Evolutionary conservation across 1,139 yeast species (phyloP), one percentile per base, ranked within the genome.

Genomic region (Kodamaea fungicola): DNA sequence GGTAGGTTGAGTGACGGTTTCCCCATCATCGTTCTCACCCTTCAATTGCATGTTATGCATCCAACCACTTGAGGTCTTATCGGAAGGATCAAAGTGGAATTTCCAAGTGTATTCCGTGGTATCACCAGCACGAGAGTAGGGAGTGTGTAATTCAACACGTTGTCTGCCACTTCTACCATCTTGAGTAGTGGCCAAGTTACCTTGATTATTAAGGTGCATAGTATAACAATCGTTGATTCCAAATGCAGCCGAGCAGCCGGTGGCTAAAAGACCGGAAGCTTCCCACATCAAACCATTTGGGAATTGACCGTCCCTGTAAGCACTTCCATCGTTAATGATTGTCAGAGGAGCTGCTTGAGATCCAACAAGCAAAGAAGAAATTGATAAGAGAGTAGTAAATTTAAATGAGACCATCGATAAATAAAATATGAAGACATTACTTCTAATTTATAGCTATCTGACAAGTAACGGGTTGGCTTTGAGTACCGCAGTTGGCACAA

Each of bases 61-160:
- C 29, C 29, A 27, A 5, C 29, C 29, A 8, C 12, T 8, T 7
- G 29, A 10, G 7, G 29, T 27, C 8, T 27, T 6, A 27, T 3
- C 29, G 16, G 16, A 10, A 4, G 29, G 29, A 12, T 27, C 29
- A 27, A 10, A 27, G 29, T 9, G 8, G 29, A 27, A 27, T 12
- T 27, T 27, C 29, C 29, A 27, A 8, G 29, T 10, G 6, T 27
- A 27, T 8, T 27, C 8, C 13, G 16, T 12, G 6, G 29, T 27
- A 4, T 27, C 13, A 12, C 29, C 29, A 3, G 6, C 29, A 27
- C 29, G 29, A 12, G 29, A 10, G 16, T 27, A 27, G 4, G 29
- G 29, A 27, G 29, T 27, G 29, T 27, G 29, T 8, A 27, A 10
- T 27, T 27, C 29, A 27, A 27, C 29, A 27, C 29, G 29, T 27